Conservation (phyloP, 2,329 filamentous ascomycete species). For the Exophiala xenobiotica region DNA sequence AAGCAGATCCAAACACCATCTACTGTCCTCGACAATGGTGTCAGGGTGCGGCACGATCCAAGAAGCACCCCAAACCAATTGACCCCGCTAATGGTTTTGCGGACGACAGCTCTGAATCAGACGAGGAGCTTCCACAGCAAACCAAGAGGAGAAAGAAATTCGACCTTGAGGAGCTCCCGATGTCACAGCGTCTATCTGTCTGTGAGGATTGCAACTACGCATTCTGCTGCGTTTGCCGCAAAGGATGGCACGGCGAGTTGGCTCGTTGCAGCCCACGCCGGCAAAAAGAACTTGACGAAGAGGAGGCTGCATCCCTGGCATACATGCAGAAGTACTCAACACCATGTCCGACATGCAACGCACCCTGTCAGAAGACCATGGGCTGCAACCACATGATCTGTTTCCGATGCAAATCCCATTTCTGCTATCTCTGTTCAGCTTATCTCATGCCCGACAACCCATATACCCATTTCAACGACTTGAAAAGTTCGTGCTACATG, state of each 20-base stretch:
- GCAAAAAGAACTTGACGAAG: constrained; percentile 70
- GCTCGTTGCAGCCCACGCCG: constrained; percentile 65
- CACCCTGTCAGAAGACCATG: constrained; percentile 82
- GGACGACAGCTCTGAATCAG: constrained; percentile 40
- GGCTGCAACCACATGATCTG: constrained; percentile 98
- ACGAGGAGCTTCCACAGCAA: constrained; percentile 52
- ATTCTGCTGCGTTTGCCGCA: constrained; percentile 73
- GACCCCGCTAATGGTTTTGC: constrained; percentile 57
- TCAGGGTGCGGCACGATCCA: constrained; percentile 78
- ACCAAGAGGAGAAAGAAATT: constrained; percentile 29
- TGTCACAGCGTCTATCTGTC: constrained; percentile 70
- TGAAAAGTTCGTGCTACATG: constrained; percentile 71
- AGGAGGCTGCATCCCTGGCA: constrained; percentile 82
- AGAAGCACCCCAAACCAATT: constrained; percentile 68
- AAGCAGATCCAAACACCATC: constrained; percentile 85
- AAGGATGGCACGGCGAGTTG: constrained; percentile 93
- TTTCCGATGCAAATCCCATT: constrained; percentile 84
- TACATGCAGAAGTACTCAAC: constrained; percentile 81
- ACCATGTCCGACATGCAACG: constrained; percentile 82
- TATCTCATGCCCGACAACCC: constrained; percentile 81
- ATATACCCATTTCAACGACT: constrained; percentile 50
- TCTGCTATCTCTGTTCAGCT: constrained; percentile 90
- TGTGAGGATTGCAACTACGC: constrained; percentile 89
- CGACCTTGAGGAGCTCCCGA: constrained; percentile 45
- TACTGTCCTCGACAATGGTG: constrained; percentile 94